Base-by-base conservation (phyloP, 441 rosid genomes). In the Eutrema salsugineum region DNA sequence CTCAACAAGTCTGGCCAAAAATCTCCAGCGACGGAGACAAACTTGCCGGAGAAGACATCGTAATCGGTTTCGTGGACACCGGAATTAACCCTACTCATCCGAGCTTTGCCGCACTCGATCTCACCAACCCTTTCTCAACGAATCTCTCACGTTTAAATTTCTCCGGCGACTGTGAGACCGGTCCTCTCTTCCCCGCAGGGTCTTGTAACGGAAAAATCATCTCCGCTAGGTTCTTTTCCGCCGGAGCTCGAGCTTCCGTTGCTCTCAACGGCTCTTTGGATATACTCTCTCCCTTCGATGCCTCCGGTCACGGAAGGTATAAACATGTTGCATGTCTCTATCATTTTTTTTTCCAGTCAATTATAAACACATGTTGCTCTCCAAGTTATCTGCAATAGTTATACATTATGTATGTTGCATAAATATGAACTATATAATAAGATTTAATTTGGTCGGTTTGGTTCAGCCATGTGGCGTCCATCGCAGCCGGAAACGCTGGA, bases 281-380 rank as follows among this genome's bases (percentile, higher is more conserved):
- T 77, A 81, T 91, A 16, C 87, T 90, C 27, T 95, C 99, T 20
- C 99, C 97, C 3, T 84, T 69, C 38, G 99, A 93, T 62, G 90
- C 87, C 2, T 86, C 75, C 48, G 99, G 97, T 38, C 99, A 91
- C 72, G 99, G 98, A 76, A 94, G 94, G 99, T 87, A 59, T 35
- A 48, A 47, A 11, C 35, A 42, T 36, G 14, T 27, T 10, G 8
- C 35, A 32, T 24, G 10, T 27, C n/a, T 58, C 11, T 59, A n/a
- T 35, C n/a, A 53, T 8, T 54, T 15, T 54, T 15, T 10, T 27
- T 12, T 51, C 46, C 7, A 27, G 42, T 28, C 32, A 28, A 28
- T 22, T 22, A 22, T 22, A 22, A 1, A n/a, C n/a, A n/a, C n/a
- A n/a, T n/a, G n/a, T n/a, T n/a, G n/a, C n/a, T n/a, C n/a, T n/a